These are phyloP conservation scores for Termitomyces sp. DNA, from an alignment of 768 basidiomycete genomes.

Conservation along the genomic window DNA sequence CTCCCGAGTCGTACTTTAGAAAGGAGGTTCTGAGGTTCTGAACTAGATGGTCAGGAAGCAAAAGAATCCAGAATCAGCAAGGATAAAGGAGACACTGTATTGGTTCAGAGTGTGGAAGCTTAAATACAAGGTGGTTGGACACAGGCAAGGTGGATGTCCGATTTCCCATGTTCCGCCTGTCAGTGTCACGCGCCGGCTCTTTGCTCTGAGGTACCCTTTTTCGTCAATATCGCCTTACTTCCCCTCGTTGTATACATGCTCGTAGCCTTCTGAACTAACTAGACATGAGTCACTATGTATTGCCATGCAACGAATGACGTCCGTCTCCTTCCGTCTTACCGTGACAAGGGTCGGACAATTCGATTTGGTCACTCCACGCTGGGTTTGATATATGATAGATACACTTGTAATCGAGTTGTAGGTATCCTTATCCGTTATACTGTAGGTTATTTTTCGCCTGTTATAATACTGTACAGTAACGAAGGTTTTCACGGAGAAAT, in stretches of 20 bases:
- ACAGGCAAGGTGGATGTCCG: conserved; percentile 8
- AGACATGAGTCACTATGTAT: not conserved
- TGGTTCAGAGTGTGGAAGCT: conserved; percentile 17
- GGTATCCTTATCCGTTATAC: no score
- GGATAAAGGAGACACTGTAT: conserved; percentile 4
- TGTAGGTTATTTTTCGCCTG: no score
- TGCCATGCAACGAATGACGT: not conserved
- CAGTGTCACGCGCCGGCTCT: conserved; percentile 8
- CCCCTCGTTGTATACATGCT: not conserved
- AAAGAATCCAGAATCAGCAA: not conserved
- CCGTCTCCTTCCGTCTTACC: no score
- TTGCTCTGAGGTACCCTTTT: conserved; percentile 2
- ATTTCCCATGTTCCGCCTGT: conserved; percentile 15
- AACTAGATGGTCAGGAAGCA: not conserved
- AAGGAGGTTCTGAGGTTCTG: not conserved
- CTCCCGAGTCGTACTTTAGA: conserved; percentile 9
- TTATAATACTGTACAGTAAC: no score
- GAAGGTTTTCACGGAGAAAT: no score
- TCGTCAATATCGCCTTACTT: conserved; percentile 3
- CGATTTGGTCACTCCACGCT: no score
- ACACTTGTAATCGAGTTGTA: no score
- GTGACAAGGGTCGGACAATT: no score
- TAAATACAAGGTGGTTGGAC: conserved; percentile 18
- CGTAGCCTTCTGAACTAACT: not conserved
- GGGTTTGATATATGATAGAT: no score